phyloP scores from a whole-genome alignment of 2,329 filamentous ascomycete species.

The Venturia oleaginea region DNA sequence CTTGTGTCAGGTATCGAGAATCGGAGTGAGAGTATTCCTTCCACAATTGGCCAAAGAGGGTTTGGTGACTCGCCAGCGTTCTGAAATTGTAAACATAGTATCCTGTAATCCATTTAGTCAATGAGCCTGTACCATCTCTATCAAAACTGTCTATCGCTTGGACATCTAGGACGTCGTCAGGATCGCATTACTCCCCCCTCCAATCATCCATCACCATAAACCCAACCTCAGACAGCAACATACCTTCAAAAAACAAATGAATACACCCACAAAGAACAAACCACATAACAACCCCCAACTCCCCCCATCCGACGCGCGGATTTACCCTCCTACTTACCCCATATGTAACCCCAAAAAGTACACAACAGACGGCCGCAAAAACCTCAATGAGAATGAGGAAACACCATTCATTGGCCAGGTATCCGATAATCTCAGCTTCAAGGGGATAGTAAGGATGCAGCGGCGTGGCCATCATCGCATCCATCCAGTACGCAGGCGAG shows the following conservation, averaged over 20 bases:
- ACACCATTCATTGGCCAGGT: constrained; percentile 56
- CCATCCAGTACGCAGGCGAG: no score
- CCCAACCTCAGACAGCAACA: neutral
- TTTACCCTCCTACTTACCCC: constrained; percentile 43
- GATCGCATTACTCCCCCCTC: constrained; percentile 44
- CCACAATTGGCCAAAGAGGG: constrained; percentile 77
- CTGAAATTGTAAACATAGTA: constrained; percentile 69
- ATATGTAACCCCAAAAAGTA: constrained; percentile 50
- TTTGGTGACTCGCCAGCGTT: constrained; percentile 56
- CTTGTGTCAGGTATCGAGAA: constrained; percentile 74
- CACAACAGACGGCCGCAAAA: constrained; percentile 49
- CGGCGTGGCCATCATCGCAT: neutral
- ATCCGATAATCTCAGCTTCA: constrained; percentile 51
- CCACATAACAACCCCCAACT: constrained; percentile 60
- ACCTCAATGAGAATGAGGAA: constrained; percentile 49
- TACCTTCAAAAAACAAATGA: neutral
- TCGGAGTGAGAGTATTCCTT: constrained; percentile 87
- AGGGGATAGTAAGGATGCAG: constrained; percentile 64
- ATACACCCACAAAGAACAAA: constrained; percentile 57
- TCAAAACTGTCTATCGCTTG: neutral
- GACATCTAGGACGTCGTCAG: no score
- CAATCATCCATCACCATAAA: constrained; percentile 23
- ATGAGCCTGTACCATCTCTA: neutral
- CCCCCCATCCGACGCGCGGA: constrained; percentile 43
- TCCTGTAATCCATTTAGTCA: constrained; percentile 32